These are phyloP conservation scores for Phylloporus arenicola DNA, from an alignment of 768 basidiomycete genomes.

Conservation along the genomic window DNA sequence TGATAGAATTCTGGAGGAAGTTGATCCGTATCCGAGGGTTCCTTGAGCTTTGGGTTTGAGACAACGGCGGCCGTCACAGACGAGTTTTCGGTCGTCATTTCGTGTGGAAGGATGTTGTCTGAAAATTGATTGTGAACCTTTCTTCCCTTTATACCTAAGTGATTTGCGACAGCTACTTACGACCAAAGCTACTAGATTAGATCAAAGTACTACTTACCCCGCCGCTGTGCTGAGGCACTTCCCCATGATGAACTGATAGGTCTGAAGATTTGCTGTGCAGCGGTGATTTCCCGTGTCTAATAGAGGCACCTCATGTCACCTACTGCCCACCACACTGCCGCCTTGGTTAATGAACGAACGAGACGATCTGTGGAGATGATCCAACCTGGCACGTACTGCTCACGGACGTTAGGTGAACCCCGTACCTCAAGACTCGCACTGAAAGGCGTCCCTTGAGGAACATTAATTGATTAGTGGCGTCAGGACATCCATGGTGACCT, in stretches of 20 bases:
- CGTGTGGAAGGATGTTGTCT: not conserved
- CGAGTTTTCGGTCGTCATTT: slow-evolving; percentile 8
- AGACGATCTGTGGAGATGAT: not conserved
- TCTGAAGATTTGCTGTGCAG: not conserved
- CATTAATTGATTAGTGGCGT: not conserved
- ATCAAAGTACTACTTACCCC: not conserved
- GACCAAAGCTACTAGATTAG: not conserved
- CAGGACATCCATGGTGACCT: not conserved
- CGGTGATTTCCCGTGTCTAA: not conserved
- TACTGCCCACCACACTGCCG: not conserved
- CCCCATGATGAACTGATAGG: not conserved
- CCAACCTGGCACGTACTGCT: not conserved
- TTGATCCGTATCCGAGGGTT: slow-evolving; percentile 1
- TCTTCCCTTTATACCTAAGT: not conserved
- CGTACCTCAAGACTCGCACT: not conserved
- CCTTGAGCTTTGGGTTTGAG: not conserved
- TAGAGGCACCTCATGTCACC: not conserved
- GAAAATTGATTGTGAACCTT: not conserved
- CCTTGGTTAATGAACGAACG: not conserved
- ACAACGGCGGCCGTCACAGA: not conserved
- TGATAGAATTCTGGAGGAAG: slow-evolving; percentile 54
- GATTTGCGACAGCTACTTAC: not conserved
- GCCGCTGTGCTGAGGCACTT: not conserved
- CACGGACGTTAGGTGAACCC: not conserved
- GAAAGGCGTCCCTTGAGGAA: not conserved